Conservation (phyloP, 176 grass and related monocot genomes). For the Avena atlantica region DNA sequence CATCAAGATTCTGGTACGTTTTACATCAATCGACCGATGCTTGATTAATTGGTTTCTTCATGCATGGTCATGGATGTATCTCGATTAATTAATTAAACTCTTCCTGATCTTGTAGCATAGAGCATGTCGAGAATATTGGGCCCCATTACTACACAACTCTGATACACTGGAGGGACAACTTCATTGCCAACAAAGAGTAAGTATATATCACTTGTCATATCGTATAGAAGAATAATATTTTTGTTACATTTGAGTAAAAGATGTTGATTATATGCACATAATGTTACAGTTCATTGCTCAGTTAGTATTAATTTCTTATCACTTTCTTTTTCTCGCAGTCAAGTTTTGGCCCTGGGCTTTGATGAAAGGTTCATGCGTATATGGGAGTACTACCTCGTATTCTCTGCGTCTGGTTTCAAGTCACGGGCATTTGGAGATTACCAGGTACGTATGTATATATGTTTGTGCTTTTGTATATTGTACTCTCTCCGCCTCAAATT, state of each 20-base stretch:
- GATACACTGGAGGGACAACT: constrained; percentile 10
- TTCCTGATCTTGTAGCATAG: constrained; percentile 7
- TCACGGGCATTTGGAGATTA: background rate
- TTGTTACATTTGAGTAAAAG: too few species aligned
- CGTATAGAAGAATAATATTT: background rate
- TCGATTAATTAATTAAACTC: background rate
- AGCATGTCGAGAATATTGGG: constrained; percentile 24
- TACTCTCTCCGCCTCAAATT: too few species aligned
- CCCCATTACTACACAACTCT: constrained; percentile 7
- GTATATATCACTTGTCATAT: too few species aligned
- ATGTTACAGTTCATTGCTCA: too few species aligned
- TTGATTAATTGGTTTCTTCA: constrained; percentile 2
- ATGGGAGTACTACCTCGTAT: constrained; percentile 18
- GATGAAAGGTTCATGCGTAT: constrained; percentile 15
- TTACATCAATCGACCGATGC: background rate
- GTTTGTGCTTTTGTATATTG: too few species aligned
- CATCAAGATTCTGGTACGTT: constrained; percentile 29
- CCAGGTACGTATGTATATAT: background rate
- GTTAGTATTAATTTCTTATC: constrained; percentile 4
- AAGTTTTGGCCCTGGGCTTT: constrained; percentile 21
- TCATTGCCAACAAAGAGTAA: constrained; percentile 5
- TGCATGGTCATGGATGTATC: background rate
- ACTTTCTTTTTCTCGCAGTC: background rate
- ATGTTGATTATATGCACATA: too few species aligned
- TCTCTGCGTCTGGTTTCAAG: constrained; percentile 1